Percentiles rank a stretch among this genome's conserved stretches.
Evolutionary conservation across 305 asterid species (phyloP).

Genomic region (Lippia alba): DNA sequence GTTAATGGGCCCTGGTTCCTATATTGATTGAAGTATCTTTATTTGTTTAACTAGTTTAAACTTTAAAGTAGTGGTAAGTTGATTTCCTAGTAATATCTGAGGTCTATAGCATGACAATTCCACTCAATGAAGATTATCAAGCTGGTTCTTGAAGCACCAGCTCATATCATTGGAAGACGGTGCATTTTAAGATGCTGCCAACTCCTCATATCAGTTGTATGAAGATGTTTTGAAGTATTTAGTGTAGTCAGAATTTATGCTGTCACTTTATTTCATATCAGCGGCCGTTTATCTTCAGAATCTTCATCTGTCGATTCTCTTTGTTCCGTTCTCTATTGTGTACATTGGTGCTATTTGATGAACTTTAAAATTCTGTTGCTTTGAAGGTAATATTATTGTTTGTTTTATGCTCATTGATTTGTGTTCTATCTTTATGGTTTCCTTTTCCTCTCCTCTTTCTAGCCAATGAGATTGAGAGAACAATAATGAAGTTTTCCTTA

Average conservation of each 20-base stretch:
- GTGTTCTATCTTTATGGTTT: conserved; percentile 8
- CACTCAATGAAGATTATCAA: neutral
- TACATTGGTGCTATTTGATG: neutral
- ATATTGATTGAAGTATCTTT: conserved; percentile 6
- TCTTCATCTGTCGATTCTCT: neutral
- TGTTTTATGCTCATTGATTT: conserved; percentile 1
- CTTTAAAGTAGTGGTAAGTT: neutral
- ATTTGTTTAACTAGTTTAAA: conserved; percentile 11
- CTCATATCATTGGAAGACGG: neutral
- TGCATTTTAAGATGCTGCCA: neutral
- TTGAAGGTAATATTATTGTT: neutral
- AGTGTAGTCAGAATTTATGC: neutral
- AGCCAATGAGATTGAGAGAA: conserved; percentile 21
- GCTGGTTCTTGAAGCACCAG: conserved; percentile 14
- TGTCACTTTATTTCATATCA: conserved; percentile 4
- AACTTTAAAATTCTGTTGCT: neutral
- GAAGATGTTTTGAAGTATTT: neutral
- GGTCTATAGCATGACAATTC: neutral
- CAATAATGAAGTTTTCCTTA: conserved; percentile 21
- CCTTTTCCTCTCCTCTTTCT: neutral
- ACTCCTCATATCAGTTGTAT: neutral
- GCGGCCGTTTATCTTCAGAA: neutral
- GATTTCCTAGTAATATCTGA: neutral
- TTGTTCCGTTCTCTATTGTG: neutral
- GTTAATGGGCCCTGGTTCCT: neutral